phyloP scores from a whole-genome alignment of 305 asterid species.

The Solanum hybrid region DNA sequence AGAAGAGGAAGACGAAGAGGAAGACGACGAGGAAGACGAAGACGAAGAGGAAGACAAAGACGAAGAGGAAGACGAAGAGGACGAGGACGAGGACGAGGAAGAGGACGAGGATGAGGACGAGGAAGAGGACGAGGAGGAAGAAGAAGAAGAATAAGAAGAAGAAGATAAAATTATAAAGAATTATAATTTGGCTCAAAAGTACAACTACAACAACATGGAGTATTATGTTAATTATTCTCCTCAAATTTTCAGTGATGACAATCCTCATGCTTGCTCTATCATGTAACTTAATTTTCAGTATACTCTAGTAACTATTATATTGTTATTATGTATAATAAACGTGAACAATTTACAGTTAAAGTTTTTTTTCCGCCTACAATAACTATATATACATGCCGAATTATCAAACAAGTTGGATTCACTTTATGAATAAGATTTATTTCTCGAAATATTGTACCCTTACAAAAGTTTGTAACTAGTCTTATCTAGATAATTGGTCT shows the following conservation, averaged over 20 bases:
- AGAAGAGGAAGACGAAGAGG: too few relatives aligned
- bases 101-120: too few relatives aligned
- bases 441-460: too few relatives aligned
- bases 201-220: constrained; percentile 31
- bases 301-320: neutral
- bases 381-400: too few relatives aligned
- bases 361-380: too few relatives aligned
- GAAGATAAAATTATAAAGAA: constrained; percentile 33
- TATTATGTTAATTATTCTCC: constrained; percentile 36
- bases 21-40: too few relatives aligned
- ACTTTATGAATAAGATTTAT: too few relatives aligned
- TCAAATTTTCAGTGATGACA: constrained; percentile 75
- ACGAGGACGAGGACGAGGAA: too few relatives aligned
- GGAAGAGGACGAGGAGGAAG: neutral
- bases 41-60: too few relatives aligned
- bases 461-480: neutral
- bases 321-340: too few relatives aligned
- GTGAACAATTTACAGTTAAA: neutral
- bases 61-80: too few relatives aligned
- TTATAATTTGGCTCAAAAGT: constrained; percentile 50
- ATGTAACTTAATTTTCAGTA: constrained; percentile 26
- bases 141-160: neutral
- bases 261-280: constrained; percentile 66
- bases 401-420: too few relatives aligned
- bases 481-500: neutral